Percentiles rank a stretch among this genome's conserved stretches.
These are phyloP conservation scores for Orbilia quercus DNA, from an alignment of 2,329 filamentous ascomycete species.

Conservation along the genomic window DNA sequence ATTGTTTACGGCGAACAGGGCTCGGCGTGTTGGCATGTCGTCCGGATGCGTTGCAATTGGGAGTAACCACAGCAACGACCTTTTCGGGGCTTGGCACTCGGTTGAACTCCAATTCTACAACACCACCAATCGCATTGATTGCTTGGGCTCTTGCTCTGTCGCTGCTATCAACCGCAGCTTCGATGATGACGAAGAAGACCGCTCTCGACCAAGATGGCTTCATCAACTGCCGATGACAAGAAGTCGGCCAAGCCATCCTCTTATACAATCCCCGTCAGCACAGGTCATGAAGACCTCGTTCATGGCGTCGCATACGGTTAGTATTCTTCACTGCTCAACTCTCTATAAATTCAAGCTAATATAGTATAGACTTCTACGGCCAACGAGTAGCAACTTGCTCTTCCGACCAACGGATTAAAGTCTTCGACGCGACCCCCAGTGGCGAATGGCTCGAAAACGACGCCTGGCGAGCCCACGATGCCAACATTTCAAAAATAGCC, in stretches of 20 bases:
- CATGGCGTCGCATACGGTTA: conserved; percentile 60
- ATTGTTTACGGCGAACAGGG: conserved; percentile 7
- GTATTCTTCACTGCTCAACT: neutral
- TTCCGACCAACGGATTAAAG: conserved; percentile 60
- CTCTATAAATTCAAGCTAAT: neutral
- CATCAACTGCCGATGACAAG: conserved; percentile 45
- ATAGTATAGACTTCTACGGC: conserved; percentile 60
- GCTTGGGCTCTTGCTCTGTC: too few relatives aligned
- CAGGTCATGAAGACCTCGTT: conserved; percentile 60
- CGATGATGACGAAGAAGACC: conserved; percentile 14
- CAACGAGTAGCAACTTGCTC: conserved; percentile 61
- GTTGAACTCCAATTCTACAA: too few relatives aligned
- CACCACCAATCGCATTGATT: too few relatives aligned
- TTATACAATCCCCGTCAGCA: conserved; percentile 58
- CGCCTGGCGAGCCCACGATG: conserved; percentile 61
- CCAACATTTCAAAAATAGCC: conserved; percentile 60
- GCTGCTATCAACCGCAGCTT: neutral
- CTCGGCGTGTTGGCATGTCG: neutral
- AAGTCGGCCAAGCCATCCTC: conserved; percentile 46
- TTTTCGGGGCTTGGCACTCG: too few relatives aligned
- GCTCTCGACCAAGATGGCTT: conserved; percentile 31
- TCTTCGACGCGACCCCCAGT: conserved; percentile 60
- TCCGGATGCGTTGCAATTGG: conserved; percentile 3
- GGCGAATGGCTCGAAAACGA: conserved; percentile 60
- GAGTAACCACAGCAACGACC: conserved; percentile 43